phyloP scores from a whole-genome alignment of 2,329 filamentous ascomycete genomes.

The Chrysosporium keratinophilum region DNA sequence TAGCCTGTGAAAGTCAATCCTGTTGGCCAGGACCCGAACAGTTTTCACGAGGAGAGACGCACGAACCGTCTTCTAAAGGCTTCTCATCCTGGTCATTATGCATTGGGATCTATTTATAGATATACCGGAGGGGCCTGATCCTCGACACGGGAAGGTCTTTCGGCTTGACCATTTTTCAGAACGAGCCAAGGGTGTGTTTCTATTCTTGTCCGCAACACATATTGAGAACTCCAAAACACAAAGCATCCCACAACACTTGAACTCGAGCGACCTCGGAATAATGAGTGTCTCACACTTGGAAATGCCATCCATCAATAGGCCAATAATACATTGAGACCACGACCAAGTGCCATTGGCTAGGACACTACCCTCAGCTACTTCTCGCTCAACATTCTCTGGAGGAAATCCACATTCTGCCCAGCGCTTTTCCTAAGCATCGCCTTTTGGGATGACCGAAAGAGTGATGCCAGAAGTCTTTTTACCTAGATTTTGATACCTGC shows the following conservation, averaged over 20 bases:
- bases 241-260: not conserved
- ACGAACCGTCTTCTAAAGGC: too few species aligned
- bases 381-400: too few species aligned
- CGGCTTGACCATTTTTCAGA: not conserved
- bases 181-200: conserved; percentile 1
- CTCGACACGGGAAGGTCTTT: not conserved
- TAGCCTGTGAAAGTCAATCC: too few species aligned
- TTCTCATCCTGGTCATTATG: too few species aligned
- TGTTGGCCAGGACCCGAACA: too few species aligned
- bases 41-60: too few species aligned
- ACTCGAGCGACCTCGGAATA: not conserved
- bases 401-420: not conserved
- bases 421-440: not conserved
- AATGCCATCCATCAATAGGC: not conserved
- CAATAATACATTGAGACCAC: too few species aligned
- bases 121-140: not conserved
- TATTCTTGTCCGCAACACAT: not conserved
- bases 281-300: conserved; percentile 1
- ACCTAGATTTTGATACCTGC: not conserved
- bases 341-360: too few species aligned
- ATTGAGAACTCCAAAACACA: not conserved
- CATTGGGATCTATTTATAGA: conserved; percentile 1
- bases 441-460: not conserved
- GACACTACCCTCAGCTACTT: too few species aligned
- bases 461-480: not conserved